Evolutionary conservation across 2,329 filamentous ascomycete species (phyloP).

Genomic region (Colletotrichum godetiae): DNA sequence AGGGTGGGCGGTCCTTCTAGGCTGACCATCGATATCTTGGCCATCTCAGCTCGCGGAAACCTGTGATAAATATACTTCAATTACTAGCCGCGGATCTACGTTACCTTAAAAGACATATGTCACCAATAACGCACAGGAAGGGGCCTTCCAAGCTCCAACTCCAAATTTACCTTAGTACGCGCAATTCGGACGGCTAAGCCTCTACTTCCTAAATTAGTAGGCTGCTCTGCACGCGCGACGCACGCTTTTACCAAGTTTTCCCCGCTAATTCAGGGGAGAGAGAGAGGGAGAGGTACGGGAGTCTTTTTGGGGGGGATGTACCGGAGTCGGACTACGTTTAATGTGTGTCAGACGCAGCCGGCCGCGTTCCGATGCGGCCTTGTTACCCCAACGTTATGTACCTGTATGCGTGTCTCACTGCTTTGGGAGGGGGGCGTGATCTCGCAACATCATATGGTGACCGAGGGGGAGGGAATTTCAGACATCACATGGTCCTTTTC

Average conservation of each 20-base stretch:
- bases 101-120: not conserved
- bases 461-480: not conserved
- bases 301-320: not conserved
- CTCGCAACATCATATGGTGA: not conserved
- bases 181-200: not conserved
- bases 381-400: not conserved
- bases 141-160: not conserved
- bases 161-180: not conserved
- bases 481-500: not conserved
- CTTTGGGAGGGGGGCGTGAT: not conserved
- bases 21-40: too few species aligned
- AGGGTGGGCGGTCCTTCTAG: too few species aligned
- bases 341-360: not conserved
- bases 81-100: not conserved
- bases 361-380: slow-evolving; percentile 2
- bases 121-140: too few species aligned
- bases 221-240: not conserved
- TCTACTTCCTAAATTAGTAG: too few species aligned
- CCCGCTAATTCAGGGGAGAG: not conserved
- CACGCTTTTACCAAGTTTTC: not conserved
- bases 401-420: not conserved
- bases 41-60: too few species aligned
- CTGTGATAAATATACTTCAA: not conserved
- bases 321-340: not conserved
- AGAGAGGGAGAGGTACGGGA: not conserved